These are phyloP conservation scores for Aquilaria agallochum DNA, from an alignment of 441 rosid genomes.

Conservation along the genomic window DNA sequence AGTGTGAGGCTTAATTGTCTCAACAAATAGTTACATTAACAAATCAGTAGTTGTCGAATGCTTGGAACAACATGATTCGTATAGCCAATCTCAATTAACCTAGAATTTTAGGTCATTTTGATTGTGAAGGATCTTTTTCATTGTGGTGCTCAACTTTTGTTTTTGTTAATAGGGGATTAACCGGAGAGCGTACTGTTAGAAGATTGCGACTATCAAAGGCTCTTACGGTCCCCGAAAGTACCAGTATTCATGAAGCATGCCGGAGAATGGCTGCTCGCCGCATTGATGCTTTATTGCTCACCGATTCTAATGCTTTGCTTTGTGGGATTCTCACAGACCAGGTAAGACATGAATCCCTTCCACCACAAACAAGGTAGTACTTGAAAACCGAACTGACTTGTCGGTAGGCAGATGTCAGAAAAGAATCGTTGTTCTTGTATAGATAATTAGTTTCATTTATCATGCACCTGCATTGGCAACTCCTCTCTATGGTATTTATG, in stretches of 20 bases:
- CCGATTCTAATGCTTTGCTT: conserved; percentile 81
- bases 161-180: conserved; percentile 45
- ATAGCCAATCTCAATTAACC: background rate
- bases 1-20: conserved; percentile 31
- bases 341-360: conserved; percentile 28
- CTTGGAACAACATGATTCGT: background rate
- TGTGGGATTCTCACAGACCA: conserved; percentile 95
- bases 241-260: conserved; percentile 76
- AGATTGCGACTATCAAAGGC: conserved; percentile 79
- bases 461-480: no score
- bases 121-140: background rate
- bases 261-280: conserved; percentile 90
- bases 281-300: conserved; percentile 81
- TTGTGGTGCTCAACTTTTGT: background rate
- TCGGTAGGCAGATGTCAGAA: no score
- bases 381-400: no score
- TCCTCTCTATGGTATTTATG: no score
- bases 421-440: no score
- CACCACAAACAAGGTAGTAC: no score
- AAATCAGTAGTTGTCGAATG: background rate
- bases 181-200: conserved; percentile 87
- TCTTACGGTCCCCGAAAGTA: conserved; percentile 77
- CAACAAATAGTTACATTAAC: background rate
- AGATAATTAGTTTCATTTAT: no score
- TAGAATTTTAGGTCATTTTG: background rate